Evolutionary conservation across 495 filamentous ascomycete genomes (phyloP).

Genomic region (Bathelium albidoporum): DNA sequence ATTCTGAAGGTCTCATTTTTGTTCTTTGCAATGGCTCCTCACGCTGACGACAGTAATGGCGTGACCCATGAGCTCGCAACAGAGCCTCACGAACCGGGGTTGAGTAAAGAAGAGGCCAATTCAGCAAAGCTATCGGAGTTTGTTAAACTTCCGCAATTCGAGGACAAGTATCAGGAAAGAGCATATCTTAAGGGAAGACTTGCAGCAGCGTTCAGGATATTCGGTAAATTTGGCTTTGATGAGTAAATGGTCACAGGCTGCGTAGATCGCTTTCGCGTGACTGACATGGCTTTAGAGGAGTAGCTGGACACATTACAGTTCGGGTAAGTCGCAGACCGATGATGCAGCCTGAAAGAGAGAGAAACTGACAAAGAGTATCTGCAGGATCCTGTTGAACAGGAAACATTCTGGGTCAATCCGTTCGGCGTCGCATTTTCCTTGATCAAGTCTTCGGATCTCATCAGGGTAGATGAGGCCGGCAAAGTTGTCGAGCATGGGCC

Average conservation of each 20-base stretch:
- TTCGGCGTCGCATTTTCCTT: constrained; percentile 62
- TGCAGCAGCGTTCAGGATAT: constrained; percentile 58
- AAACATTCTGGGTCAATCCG: constrained; percentile 72
- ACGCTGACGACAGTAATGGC: constrained; percentile 7
- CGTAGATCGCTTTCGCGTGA: background rate
- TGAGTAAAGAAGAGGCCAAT: background rate
- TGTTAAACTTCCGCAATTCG: constrained; percentile 29
- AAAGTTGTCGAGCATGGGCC: constrained; percentile 59
- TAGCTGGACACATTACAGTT: constrained; percentile 34
- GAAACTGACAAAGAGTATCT: background rate
- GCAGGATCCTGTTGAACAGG: constrained; percentile 56
- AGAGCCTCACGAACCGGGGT: constrained; percentile 7
- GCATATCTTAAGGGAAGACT: constrained; percentile 57
- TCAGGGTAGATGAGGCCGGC: constrained; percentile 54
- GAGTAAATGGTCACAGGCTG: constrained; percentile 32
- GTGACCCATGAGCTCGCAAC: background rate
- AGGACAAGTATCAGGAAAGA: constrained; percentile 50
- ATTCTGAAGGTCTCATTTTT: background rate
- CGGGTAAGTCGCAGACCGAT: constrained; percentile 14
- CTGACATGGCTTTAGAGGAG: constrained; percentile 11
- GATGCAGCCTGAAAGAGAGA: background rate
- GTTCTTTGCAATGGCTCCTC: background rate
- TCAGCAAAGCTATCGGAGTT: background rate
- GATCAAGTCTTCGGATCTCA: constrained; percentile 61
- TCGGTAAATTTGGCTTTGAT: constrained; percentile 58